Evolutionary conservation across 345 rosid species (phyloP).

Genomic region (Boechera stricta): DNA sequence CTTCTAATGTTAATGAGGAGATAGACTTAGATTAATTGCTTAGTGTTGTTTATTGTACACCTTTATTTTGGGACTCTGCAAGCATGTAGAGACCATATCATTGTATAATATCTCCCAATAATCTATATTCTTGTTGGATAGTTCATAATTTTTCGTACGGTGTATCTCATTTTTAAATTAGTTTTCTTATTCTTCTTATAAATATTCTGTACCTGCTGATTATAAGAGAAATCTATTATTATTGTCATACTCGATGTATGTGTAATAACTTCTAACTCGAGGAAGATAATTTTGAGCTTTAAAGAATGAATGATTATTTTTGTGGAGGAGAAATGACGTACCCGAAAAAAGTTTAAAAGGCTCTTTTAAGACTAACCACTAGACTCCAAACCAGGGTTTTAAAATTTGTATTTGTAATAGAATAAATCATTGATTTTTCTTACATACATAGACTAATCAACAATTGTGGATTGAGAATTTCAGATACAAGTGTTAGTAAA

Average conservation of each 20-base stretch:
- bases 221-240: background rate
- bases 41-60: conserved; percentile 25
- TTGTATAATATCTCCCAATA: conserved; percentile 14
- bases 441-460: conserved; percentile 30
- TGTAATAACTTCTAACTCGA: too few relatives aligned
- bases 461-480: conserved; percentile 28
- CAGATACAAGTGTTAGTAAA: background rate
- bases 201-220: background rate
- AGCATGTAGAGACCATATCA: conserved; percentile 26
- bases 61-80: conserved; percentile 26
- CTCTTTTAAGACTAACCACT: conserved; percentile 1
- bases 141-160: background rate
- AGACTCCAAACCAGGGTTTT: background rate
- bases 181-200: background rate
- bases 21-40: conserved; percentile 32
- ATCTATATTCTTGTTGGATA: conserved; percentile 23
- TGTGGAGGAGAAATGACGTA: conserved; percentile 26
- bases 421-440: background rate
- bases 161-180: background rate
- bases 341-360: background rate
- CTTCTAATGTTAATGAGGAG: conserved; percentile 24
- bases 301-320: background rate
- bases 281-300: background rate
- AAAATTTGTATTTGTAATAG: background rate
- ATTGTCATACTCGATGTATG: too few relatives aligned